Evolutionary conservation across 2,329 filamentous ascomycete species (phyloP).

Genomic region (Apiospora phragmitis): DNA sequence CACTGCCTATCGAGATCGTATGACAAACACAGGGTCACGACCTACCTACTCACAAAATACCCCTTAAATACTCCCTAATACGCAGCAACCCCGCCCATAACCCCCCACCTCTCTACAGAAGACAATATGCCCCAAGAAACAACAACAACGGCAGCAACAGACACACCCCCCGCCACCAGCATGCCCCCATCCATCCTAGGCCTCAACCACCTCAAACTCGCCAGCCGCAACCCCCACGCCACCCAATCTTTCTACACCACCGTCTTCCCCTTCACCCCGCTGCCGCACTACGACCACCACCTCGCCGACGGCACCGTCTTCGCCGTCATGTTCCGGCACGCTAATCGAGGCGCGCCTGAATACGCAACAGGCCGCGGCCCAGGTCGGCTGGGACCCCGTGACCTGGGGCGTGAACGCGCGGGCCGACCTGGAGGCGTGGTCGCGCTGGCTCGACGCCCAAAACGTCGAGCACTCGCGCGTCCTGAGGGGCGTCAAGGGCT

Average conservation of each 20-base stretch:
- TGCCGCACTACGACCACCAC: background rate
- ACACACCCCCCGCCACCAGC: background rate
- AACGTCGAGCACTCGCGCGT: background rate
- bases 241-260: slow-evolving; percentile 3
- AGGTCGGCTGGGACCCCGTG: slow-evolving; percentile 8
- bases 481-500: background rate
- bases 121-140: background rate
- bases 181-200: background rate
- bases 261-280: background rate
- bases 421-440: background rate
- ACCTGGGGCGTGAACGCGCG: background rate
- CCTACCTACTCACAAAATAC: background rate
- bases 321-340: background rate
- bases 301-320: background rate
- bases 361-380: background rate
- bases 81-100: background rate
- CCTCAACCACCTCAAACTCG: slow-evolving; percentile 8
- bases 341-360: background rate
- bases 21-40: background rate
- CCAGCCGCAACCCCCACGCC: background rate
- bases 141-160: background rate
- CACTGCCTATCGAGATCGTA: background rate
- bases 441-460: background rate
- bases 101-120: background rate
- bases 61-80: background rate